Base-by-base conservation (phyloP, 495 filamentous ascomycete genomes). In the Penicillium pulvis region DNA sequence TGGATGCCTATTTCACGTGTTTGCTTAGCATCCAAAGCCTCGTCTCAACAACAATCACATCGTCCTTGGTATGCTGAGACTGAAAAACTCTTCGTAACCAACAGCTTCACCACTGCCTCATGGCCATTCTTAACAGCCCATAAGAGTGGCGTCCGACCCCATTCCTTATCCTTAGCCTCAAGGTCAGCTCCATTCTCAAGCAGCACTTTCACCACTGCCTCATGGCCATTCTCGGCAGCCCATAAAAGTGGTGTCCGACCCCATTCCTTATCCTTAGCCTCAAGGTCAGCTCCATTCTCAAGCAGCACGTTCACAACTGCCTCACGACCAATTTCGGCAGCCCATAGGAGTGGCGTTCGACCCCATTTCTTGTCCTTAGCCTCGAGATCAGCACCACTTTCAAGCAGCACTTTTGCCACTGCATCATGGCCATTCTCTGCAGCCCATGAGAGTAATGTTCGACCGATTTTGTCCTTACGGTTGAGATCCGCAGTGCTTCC, bases 301-400 rank as follows among this genome's bases (percentile, higher is more conserved):
- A 53, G 20, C 6, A 53, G 51, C 11, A 53, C 2, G 9, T 53
- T 28, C 9, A 43, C 20, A 4, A 53, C 39, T 24, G 9, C 24
- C 5, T 35, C 33, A 17, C 44, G 20, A 0, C 51, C 24, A 16
- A 31, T 44, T 3, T 30, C 1, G 26, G 6, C 36, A 28, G 51
- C 51, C 24, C 6, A 28, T 19, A n/a, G 30, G 12, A 53, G 51
- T 36, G 51, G 39, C 30, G 51, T 57, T 14, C 23, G 26, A 20
- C 36, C 47, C 0, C 3, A 30, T 20, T 30, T 1, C 12, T 14
- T 41, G 35, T 57, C 36, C 19, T 20, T 50, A 11, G 45, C 14
- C 4, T 57, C 55, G 12, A 49, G 2, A 31, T 57, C 55, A 43
- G 23, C 51, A 43, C 36, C 39, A 9, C 31, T 44, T 7, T 43